Percentiles rank a stretch among this genome's conserved stretches.
phyloP scores from a whole-genome alignment of 345 rosid species.

The Carallia pectinifolia region DNA sequence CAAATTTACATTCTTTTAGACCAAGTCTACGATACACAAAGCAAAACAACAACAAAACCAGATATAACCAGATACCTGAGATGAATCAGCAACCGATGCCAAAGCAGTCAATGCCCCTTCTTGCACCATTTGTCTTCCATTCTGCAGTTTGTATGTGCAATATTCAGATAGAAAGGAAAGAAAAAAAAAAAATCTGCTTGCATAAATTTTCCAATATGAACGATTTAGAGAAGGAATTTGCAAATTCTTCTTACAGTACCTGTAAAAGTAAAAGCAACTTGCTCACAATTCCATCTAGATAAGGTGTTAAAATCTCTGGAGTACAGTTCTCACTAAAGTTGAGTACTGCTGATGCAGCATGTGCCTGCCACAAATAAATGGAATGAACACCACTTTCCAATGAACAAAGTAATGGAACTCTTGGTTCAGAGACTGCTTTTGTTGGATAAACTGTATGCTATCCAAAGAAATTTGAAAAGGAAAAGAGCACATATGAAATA shows the following conservation, averaged over 20 bases:
- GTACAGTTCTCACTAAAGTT: constrained; percentile 96
- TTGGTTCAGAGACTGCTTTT: too few relatives aligned
- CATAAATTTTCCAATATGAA: background rate
- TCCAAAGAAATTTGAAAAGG: too few relatives aligned
- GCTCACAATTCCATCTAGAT: constrained; percentile 85
- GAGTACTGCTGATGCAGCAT: constrained; percentile 98
- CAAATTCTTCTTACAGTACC: constrained; percentile 37
- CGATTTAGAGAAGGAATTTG: background rate
- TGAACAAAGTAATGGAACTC: background rate
- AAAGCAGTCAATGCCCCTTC: constrained; percentile 98
- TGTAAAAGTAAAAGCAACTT: constrained; percentile 85
- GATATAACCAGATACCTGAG: constrained; percentile 57
- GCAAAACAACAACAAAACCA: constrained; percentile 3
- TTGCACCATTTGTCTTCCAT: constrained; percentile 98
- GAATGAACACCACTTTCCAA: too few relatives aligned
- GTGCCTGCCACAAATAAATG: constrained; percentile 56
- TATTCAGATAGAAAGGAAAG: background rate
- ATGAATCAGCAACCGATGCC: constrained; percentile 97
- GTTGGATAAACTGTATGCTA: background rate
- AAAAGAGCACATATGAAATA: too few relatives aligned
- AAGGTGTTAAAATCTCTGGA: constrained; percentile 78
- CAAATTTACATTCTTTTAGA: constrained; percentile 20
- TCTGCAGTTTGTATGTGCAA: constrained; percentile 38
- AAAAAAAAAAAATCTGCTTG: background rate
- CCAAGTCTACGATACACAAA: background rate